These are phyloP conservation scores for Pseudopithomyces maydicus DNA, from an alignment of 2,329 filamentous ascomycete species.

Conservation along the genomic window DNA sequence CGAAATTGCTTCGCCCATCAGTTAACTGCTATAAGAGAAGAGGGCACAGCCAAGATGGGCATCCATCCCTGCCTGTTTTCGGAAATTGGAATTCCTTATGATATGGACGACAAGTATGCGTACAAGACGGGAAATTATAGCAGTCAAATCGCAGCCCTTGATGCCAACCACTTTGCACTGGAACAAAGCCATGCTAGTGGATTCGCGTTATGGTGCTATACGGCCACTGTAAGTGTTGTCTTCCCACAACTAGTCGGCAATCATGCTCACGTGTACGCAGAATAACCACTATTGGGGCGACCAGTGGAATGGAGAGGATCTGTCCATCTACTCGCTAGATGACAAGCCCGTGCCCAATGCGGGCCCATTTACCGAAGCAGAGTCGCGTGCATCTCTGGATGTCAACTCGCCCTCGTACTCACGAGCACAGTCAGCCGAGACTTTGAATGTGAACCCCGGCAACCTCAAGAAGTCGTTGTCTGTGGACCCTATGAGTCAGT, in stretches of 20 bases:
- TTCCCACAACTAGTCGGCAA: not conserved
- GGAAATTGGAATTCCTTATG: constrained; percentile 97
- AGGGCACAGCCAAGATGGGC: constrained; percentile 87
- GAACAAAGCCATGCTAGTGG: constrained; percentile 85
- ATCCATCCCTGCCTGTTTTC: constrained; percentile 88
- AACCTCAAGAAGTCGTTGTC: constrained; percentile 78
- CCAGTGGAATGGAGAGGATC: constrained; percentile 95
- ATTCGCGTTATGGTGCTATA: constrained; percentile 89
- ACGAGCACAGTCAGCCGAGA: constrained; percentile 54
- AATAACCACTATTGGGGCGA: constrained; percentile 91
- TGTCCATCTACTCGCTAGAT: constrained; percentile 87
- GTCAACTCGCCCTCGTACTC: constrained; percentile 60
- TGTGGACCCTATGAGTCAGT: constrained; percentile 53
- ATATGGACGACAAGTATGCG: constrained; percentile 96
- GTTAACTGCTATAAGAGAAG: constrained; percentile 78
- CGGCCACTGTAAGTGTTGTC: constrained; percentile 61
- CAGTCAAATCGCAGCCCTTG: constrained; percentile 88
- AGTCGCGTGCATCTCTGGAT: constrained; percentile 57
- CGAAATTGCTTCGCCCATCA: constrained; percentile 92
- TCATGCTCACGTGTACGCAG: constrained; percentile 46
- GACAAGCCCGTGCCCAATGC: constrained; percentile 65
- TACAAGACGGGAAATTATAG: constrained; percentile 96
- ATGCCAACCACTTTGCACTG: constrained; percentile 92
- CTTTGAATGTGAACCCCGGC: constrained; percentile 66
- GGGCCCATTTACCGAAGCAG: constrained; percentile 56